A percentile compares a stretch with the other conserved stretches of the same genome.
Evolutionary conservation across 2,329 filamentous ascomycete species (phyloP).

Genomic region (Pseudogymnoascus sp.): DNA sequence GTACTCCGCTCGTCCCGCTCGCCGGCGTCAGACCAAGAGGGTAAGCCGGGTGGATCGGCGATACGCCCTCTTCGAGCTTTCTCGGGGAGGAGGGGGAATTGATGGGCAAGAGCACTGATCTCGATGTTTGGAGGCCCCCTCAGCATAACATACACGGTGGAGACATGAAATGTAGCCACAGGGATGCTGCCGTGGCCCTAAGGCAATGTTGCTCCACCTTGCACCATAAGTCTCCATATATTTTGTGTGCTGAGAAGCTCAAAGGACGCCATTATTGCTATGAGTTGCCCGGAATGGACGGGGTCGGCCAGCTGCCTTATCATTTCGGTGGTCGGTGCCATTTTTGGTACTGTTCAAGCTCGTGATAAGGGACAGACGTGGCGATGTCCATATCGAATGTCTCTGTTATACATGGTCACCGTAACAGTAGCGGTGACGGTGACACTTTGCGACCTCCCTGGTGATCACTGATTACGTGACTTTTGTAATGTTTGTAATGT

Average conservation of each 20-base stretch:
- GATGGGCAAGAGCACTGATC: background rate
- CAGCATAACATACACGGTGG: background rate
- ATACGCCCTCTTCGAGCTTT: background rate
- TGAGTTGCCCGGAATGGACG: background rate
- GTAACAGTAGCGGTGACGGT: slow-evolving; percentile 7
- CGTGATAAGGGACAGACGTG: slow-evolving; percentile 2
- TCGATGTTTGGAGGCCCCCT: background rate
- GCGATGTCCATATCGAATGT: slow-evolving; percentile 1
- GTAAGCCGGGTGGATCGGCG: slow-evolving; percentile 1
- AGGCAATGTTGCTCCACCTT: slow-evolving; percentile 1
- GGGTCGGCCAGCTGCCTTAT: background rate
- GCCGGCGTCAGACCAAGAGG: background rate
- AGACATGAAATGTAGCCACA: background rate
- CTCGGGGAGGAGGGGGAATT: background rate
- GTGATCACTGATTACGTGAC: slow-evolving; percentile 2
- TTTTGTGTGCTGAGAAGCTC: background rate
- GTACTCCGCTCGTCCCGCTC: background rate
- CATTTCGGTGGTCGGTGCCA: background rate
- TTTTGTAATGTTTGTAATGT: background rate
- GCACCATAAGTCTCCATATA: background rate
- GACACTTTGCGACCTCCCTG: background rate
- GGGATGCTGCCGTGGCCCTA: slow-evolving; percentile 3
- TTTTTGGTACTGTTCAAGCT: background rate
- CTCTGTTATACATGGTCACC: background rate
- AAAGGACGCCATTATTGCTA: background rate